These are phyloP conservation scores for Aspergillus spinulosporus DNA, from an alignment of 2,329 filamentous ascomycete genomes.

Conservation along the genomic window DNA sequence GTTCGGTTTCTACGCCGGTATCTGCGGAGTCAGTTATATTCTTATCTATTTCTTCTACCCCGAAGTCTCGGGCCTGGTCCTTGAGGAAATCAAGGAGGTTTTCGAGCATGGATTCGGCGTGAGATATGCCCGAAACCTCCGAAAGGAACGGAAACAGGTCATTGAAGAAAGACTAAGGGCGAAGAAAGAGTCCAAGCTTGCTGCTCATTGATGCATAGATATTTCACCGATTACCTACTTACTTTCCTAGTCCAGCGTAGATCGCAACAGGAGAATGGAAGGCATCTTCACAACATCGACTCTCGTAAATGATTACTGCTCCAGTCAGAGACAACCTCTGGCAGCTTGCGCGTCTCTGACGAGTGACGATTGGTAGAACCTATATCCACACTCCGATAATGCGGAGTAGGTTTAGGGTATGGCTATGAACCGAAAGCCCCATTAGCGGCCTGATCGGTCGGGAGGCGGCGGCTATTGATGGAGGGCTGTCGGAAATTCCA, in stretches of 20 bases:
- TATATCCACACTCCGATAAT: no score
- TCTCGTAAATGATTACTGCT: no score
- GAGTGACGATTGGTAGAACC: no score
- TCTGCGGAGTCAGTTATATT: slow-evolving; percentile 51
- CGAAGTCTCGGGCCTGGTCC: slow-evolving; percentile 25
- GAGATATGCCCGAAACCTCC: slow-evolving; percentile 42
- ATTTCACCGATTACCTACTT: not conserved
- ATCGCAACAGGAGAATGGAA: not conserved
- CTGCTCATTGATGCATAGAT: not conserved
- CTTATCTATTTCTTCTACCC: slow-evolving; percentile 31
- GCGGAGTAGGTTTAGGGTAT: no score
- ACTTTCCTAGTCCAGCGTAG: not conserved
- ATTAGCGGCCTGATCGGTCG: no score
- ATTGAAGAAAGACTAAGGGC: slow-evolving; percentile 28
- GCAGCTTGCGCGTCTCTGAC: no score
- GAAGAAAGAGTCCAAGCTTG: not conserved
- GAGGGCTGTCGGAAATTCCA: no score
- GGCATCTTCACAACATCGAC: not conserved
- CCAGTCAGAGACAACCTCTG: no score
- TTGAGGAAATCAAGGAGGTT: slow-evolving; percentile 45
- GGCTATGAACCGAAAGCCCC: no score
- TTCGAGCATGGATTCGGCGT: slow-evolving; percentile 55
- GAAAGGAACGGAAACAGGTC: slow-evolving; percentile 36
- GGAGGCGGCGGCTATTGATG: no score
- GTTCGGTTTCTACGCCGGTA: slow-evolving; percentile 55